Evolutionary conservation across 2,329 filamentous ascomycete species (phyloP), one percentile per base, ranked within the genome.

Genomic region (Aaosphaeria arxii): DNA sequence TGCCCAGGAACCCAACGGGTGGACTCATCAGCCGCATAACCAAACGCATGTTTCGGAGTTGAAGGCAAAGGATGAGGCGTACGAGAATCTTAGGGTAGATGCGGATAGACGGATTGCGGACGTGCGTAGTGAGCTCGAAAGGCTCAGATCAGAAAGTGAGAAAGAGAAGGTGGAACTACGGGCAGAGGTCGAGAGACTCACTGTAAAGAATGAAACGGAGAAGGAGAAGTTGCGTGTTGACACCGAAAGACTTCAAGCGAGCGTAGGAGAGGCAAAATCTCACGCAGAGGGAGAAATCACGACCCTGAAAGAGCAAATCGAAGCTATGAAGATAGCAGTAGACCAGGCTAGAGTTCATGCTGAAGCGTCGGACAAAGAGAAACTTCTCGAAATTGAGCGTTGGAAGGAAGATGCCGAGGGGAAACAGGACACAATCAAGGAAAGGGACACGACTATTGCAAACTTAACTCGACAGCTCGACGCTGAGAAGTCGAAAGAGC

Each of bases 371-470:
- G 53, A 44, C 28, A 66, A 56, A 36, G 66, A 68, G 40, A 66
- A 66, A 11, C 54, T 60, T 13, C 29, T 55, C 7, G 60, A 55
- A 3, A 63, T 69, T 33, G 65, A 64, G 39, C 56, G 63, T 28
- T 48, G 66, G 40, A 67, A 64, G 36, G 64, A 70, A 49, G 66
- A 69, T 33, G 46, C 50, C 1, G 65, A 70, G 48, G 65, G 64
- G 11, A 69, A 64, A 51, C 59, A 66, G 30, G 60, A 64, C 41
- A 56, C 51, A 6, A 63, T 67, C 38, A 61, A 55, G 30, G 64
- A 64, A 29, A 56, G 52, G 7, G 61, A 67, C 40, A 41, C 42
- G 17, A 56, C 50, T 5, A 62, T 67, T 41, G 50, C 45, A 13
- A 52, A 58, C 6, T 32, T 57, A 7, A 51, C 51, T 31, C 43